Conservation (phyloP, 2,329 filamentous ascomycete genomes). For the Neoarthrinium moseri region DNA sequence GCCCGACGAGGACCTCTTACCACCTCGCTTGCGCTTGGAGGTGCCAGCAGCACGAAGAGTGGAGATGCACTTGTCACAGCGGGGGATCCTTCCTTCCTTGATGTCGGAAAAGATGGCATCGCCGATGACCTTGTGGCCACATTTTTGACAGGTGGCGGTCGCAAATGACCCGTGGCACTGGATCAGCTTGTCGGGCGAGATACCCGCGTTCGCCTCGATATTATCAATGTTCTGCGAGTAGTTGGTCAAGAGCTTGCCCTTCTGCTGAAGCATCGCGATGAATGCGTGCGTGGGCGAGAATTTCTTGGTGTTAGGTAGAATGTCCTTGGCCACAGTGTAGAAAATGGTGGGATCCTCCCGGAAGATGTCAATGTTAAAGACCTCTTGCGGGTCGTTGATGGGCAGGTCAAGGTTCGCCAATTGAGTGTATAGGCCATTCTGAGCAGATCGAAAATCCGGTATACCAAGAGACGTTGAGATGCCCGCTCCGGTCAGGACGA, state of each 20-base stretch:
- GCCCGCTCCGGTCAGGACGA: conserved; percentile 91
- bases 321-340: conserved; percentile 88
- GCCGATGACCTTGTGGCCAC: conserved; percentile 70
- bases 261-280: conserved; percentile 83
- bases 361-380: conserved; percentile 90
- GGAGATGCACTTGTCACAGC: conserved; percentile 70
- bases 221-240: conserved; percentile 99
- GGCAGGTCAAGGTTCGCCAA: conserved; percentile 70
- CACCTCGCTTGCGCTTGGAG: conserved; percentile 54
- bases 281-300: conserved; percentile 94
- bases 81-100: conserved; percentile 70
- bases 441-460: conserved; percentile 93
- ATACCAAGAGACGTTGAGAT: conserved; percentile 97
- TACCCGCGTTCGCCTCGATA: conserved; percentile 83
- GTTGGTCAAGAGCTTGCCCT: conserved; percentile 88
- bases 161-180: conserved; percentile 98
- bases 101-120: conserved; percentile 79
- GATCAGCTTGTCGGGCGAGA: conserved; percentile 76
- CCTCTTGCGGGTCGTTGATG: conserved; percentile 82
- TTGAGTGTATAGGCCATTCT: conserved; percentile 86
- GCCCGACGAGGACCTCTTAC: conserved; percentile 32
- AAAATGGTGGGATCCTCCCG: conserved; percentile 84
- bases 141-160: conserved; percentile 84
- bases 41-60: conserved; percentile 48
- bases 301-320: conserved; percentile 73